Evolutionary conservation across 306 rosid species (phyloP).

Genomic region (Abrus precatorius): DNA sequence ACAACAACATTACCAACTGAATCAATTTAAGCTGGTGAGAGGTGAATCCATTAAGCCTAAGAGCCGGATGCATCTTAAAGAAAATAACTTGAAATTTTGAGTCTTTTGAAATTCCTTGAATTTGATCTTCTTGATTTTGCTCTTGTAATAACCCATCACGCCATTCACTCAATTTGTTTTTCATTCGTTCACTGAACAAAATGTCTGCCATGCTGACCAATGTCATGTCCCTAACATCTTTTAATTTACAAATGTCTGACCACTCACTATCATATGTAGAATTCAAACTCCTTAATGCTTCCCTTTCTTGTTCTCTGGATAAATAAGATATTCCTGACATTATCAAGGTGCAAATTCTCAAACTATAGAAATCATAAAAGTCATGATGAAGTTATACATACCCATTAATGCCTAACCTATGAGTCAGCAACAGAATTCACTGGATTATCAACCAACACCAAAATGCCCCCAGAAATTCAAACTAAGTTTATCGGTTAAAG

Average conservation of each 20-base stretch:
- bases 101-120: slow-evolving; percentile 58
- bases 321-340: slow-evolving; percentile 98
- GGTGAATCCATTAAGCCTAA: slow-evolving; percentile 79
- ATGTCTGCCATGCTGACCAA: slow-evolving; percentile 62
- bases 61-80: slow-evolving; percentile 85
- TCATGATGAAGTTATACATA: slow-evolving; percentile 23
- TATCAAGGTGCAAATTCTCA: slow-evolving; percentile 66
- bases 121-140: slow-evolving; percentile 55
- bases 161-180: slow-evolving; percentile 78
- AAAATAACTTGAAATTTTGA: slow-evolving; percentile 72
- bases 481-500: neutral
- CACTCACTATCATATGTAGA: slow-evolving; percentile 55
- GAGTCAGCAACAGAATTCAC: neutral
- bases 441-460: slow-evolving; percentile 18
- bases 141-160: slow-evolving; percentile 71
- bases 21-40: slow-evolving; percentile 85
- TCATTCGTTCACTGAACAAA: slow-evolving; percentile 83
- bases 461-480: slow-evolving; percentile 20
- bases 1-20: slow-evolving; percentile 69
- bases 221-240: slow-evolving; percentile 58
- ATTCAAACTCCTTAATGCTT: slow-evolving; percentile 63
- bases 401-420: slow-evolving; percentile 9
- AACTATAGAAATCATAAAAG: slow-evolving; percentile 47
- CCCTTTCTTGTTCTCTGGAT: slow-evolving; percentile 87
- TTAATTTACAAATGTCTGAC: slow-evolving; percentile 50